Evolutionary conservation across 1,284 basidiomycete species (phyloP).

Genomic region (Cryptococcus sp.): DNA sequence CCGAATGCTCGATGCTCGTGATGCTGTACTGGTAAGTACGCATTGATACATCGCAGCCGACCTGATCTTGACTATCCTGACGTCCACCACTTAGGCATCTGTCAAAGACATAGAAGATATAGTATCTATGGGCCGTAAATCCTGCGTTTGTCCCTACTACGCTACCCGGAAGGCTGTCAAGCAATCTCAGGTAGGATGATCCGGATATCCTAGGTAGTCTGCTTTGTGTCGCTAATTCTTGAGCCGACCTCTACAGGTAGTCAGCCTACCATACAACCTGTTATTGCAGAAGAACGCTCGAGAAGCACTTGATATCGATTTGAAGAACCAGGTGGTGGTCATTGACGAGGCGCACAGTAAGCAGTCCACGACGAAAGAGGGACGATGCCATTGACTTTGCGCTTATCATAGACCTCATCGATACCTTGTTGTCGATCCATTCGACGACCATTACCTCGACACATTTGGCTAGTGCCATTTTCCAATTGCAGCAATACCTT

Average conservation of each 20-base stretch:
- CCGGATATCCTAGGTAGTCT: too few relatives aligned
- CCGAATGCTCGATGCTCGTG: conserved; percentile 79
- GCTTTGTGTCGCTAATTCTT: too few relatives aligned
- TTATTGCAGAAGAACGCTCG: conserved; percentile 81
- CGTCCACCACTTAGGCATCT: conserved; percentile 61
- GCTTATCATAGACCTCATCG: conserved; percentile 68
- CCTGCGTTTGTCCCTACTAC: conserved; percentile 88
- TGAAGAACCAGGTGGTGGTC: conserved; percentile 80
- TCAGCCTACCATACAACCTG: conserved; percentile 92
- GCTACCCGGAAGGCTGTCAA: conserved; percentile 82
- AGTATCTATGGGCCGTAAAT: conserved; percentile 66
- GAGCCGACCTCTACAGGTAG: conserved; percentile 59
- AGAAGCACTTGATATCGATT: conserved; percentile 80
- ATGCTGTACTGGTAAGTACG: conserved; percentile 75
- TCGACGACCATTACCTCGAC: conserved; percentile 67
- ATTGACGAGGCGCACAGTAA: conserved; percentile 96
- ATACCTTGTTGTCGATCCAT: conserved; percentile 83
- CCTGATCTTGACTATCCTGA: neutral
- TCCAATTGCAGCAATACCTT: conserved; percentile 80
- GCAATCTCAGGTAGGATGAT: conserved; percentile 73
- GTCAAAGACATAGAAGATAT: conserved; percentile 96
- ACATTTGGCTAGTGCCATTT: conserved; percentile 65
- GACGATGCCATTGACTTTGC: neutral
- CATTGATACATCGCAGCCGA: too few relatives aligned
- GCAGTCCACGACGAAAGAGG: conserved; percentile 34